These are phyloP conservation scores for Zygosaccharomyces pseudobailii DNA, from an alignment of 1,139 yeast species.

Conservation along the genomic window DNA sequence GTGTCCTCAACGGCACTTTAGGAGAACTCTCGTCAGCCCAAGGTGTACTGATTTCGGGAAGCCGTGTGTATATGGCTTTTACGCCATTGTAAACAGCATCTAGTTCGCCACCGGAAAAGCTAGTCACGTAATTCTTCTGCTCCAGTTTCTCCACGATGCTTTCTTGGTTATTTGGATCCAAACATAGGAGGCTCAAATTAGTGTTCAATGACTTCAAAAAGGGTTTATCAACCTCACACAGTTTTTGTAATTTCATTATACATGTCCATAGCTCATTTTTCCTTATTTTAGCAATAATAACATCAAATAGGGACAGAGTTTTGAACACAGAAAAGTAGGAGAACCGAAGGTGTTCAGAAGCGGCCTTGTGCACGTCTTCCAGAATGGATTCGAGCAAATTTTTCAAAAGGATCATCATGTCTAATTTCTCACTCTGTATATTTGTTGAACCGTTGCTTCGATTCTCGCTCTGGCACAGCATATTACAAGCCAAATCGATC, in stretches of 20 bases:
- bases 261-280: conserved; percentile 26
- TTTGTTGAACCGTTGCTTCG: conserved; percentile 3
- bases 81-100: conserved; percentile 13
- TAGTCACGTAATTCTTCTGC: conserved; percentile 13
- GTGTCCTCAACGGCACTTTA: neutral
- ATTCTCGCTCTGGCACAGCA: conserved; percentile 11
- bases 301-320: conserved; percentile 29
- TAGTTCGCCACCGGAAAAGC: conserved; percentile 11
- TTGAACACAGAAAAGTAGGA: conserved; percentile 33
- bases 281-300: conserved; percentile 23
- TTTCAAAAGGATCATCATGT: conserved; percentile 18
- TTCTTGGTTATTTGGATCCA: conserved; percentile 14
- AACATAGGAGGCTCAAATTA: conserved; percentile 16
- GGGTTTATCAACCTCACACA: conserved; percentile 14
- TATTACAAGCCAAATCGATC: conserved; percentile 22
- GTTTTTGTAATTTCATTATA: conserved; percentile 19
- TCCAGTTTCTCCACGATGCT: conserved; percentile 17
- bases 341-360: conserved; percentile 27
- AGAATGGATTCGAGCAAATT: conserved; percentile 20
- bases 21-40: neutral
- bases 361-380: conserved; percentile 20
- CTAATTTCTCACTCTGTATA: conserved; percentile 17
- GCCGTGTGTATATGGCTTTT: neutral
- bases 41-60: neutral
- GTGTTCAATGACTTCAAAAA: conserved; percentile 18